Percentiles rank a stretch among this genome's conserved stretches.
phyloP scores from a whole-genome alignment of 139 green algal species.

The Chlamydomonas schloesseri region DNA sequence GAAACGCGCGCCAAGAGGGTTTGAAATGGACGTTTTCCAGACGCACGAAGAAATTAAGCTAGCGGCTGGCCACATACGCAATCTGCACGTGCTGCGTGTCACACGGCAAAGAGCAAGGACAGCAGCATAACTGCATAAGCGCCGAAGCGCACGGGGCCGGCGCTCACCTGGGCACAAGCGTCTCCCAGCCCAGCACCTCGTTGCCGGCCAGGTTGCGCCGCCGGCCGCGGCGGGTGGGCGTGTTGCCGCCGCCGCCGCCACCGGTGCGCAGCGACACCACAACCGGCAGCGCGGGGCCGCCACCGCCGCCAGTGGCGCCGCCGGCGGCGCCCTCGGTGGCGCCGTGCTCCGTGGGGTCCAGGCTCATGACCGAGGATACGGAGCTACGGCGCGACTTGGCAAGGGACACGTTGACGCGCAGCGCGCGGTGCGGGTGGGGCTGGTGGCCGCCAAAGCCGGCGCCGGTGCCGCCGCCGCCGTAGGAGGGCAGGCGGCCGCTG shows the following conservation, averaged over 20 bases:
- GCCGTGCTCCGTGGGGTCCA: not conserved
- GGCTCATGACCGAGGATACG: not conserved
- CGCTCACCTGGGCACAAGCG: not conserved
- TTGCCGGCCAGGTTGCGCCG: conserved; percentile 19
- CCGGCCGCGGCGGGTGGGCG: conserved; percentile 20
- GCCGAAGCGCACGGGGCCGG: not conserved
- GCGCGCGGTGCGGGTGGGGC: conserved; percentile 2
- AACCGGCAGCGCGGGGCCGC: not conserved
- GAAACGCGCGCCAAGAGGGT: too few species aligned
- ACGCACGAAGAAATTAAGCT: too few species aligned
- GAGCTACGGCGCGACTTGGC: conserved; percentile 7
- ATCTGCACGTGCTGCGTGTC: too few species aligned
- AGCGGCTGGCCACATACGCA: too few species aligned
- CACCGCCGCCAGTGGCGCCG: too few species aligned
- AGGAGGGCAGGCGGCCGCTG: too few species aligned
- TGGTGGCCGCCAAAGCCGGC: not conserved
- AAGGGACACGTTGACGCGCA: conserved; percentile 3
- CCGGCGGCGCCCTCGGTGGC: not conserved
- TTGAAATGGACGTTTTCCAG: too few species aligned
- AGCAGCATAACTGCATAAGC: too few species aligned
- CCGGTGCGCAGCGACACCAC: too few species aligned
- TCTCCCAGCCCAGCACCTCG: conserved; percentile 2
- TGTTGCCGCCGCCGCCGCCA: not conserved
- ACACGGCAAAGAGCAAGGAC: too few species aligned
- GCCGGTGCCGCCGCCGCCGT: not conserved